Conservation (phyloP, 495 filamentous ascomycete genomes). For the Aspergillus bertholletiae region DNA sequence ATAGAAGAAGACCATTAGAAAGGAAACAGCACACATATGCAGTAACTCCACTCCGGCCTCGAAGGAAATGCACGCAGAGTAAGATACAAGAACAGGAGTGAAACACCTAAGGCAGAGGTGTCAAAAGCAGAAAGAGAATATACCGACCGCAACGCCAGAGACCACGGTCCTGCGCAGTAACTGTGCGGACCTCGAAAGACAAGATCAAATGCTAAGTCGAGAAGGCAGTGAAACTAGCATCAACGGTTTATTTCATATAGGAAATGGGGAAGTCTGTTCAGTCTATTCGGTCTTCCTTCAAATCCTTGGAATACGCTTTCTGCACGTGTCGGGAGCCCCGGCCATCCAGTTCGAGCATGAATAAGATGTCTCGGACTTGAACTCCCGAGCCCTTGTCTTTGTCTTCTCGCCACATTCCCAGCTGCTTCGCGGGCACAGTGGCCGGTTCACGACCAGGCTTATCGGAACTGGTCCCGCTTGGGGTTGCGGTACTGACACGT, state of each 20-base stretch:
- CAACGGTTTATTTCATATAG: neutral
- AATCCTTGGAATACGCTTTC: slow-evolving; percentile 41
- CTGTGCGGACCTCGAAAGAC: slow-evolving; percentile 12
- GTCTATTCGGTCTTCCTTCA: slow-evolving; percentile 38
- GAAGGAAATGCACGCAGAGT: slow-evolving; percentile 7
- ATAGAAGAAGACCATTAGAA: slow-evolving; percentile 12
- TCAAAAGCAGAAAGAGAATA: slow-evolving; percentile 8
- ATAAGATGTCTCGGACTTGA: slow-evolving; percentile 48
- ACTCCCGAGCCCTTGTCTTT: slow-evolving; percentile 43
- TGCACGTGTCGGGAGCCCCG: slow-evolving; percentile 42
- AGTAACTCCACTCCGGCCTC: neutral
- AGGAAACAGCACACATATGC: slow-evolving; percentile 16
- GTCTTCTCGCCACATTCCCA: slow-evolving; percentile 49
- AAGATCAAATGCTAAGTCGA: neutral
- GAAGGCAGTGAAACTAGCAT: neutral
- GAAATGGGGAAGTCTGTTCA: slow-evolving; percentile 15
- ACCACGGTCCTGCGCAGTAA: slow-evolving; percentile 28
- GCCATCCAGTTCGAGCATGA: slow-evolving; percentile 49
- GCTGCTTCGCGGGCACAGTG: slow-evolving; percentile 25
- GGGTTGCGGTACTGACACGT: slow-evolving; percentile 32
- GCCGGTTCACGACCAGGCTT: slow-evolving; percentile 29
- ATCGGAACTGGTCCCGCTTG: slow-evolving; percentile 26
- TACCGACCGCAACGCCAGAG: slow-evolving; percentile 19
- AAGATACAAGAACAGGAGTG: slow-evolving; percentile 2
- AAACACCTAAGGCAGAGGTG: neutral